Percentiles rank a stretch among this genome's conserved stretches.
Evolutionary conservation across 1,284 basidiomycete genomes (phyloP).

Genomic region (Quambalaria eucalypti): DNA sequence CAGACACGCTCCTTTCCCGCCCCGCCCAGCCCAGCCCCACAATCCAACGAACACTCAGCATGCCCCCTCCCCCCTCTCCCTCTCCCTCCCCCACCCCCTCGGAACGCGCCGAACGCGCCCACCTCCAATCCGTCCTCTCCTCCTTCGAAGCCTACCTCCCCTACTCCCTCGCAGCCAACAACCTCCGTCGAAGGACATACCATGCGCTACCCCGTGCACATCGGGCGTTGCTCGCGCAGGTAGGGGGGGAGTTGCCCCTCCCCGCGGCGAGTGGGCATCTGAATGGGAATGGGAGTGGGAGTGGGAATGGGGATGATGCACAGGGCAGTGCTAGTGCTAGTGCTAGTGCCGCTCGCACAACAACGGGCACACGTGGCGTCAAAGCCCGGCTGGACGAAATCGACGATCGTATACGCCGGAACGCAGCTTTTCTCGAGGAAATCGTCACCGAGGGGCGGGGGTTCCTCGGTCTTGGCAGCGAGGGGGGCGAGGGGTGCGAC

Average conservation of each 20-base stretch:
- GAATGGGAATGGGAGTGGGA: not conserved
- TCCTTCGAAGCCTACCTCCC: conserved; percentile 40
- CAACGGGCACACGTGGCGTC: conserved; percentile 21
- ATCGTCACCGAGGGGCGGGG: conserved; percentile 33
- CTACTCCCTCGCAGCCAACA: conserved; percentile 36
- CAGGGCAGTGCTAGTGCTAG: not conserved
- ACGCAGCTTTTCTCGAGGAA: conserved; percentile 32
- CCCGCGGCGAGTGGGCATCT: not conserved
- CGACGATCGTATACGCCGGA: conserved; percentile 44
- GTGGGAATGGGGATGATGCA: not conserved
- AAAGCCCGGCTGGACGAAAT: conserved; percentile 34
- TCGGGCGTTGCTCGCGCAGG: conserved; percentile 23
- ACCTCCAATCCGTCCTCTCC: conserved; percentile 35
- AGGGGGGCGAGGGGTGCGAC: not conserved
- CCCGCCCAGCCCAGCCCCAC: too few species aligned
- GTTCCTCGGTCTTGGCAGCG: conserved; percentile 27
- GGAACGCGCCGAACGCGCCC: conserved; percentile 9
- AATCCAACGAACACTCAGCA: too few species aligned
- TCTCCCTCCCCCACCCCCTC: too few species aligned
- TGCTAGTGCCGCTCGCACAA: not conserved
- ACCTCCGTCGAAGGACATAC: conserved; percentile 27
- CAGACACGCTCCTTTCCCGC: too few species aligned
- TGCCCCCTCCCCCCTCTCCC: too few species aligned
- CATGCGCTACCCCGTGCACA: conserved; percentile 32
- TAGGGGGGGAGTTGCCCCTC: conserved; percentile 18